Evolutionary conservation across 1,284 basidiomycete species (phyloP).

Genomic region (Ceraceosorus guamensis): DNA sequence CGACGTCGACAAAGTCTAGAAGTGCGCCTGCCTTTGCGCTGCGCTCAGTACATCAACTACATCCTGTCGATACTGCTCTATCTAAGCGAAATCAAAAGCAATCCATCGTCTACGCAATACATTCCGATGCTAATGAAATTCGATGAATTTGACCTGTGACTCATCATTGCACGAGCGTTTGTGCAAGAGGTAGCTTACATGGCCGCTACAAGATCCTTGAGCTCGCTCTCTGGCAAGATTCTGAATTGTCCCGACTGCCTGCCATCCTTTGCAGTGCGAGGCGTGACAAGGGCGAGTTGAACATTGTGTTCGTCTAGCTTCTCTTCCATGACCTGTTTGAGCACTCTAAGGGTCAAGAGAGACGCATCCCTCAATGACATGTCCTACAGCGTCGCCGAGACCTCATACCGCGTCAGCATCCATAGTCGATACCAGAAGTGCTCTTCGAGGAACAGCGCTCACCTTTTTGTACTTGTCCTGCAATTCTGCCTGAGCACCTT

Average conservation of each 20-base stretch:
- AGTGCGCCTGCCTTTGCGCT: no score
- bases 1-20: no score
- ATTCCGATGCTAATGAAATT: no score
- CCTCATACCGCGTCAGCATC: background rate
- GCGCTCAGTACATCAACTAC: no score
- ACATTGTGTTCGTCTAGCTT: conserved; percentile 97
- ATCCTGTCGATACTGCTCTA: no score
- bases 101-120: no score
- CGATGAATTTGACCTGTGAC: no score
- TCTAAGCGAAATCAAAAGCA: no score
- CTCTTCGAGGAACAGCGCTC: conserved; percentile 26
- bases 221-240: conserved; percentile 39
- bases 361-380: conserved; percentile 88
- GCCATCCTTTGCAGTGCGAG: conserved; percentile 35
- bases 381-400: conserved; percentile 68
- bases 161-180: no score
- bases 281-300: conserved; percentile 66
- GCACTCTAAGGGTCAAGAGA: conserved; percentile 72
- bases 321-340: conserved; percentile 99
- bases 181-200: no score
- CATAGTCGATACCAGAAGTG: background rate
- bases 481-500: conserved; percentile 91
- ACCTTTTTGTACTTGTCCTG: conserved; percentile 98
- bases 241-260: conserved; percentile 39
- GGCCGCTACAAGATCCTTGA: conserved; percentile 41